Conservation (phyloP, 2,329 filamentous ascomycete species). For the Aspergillus sp. region DNA sequence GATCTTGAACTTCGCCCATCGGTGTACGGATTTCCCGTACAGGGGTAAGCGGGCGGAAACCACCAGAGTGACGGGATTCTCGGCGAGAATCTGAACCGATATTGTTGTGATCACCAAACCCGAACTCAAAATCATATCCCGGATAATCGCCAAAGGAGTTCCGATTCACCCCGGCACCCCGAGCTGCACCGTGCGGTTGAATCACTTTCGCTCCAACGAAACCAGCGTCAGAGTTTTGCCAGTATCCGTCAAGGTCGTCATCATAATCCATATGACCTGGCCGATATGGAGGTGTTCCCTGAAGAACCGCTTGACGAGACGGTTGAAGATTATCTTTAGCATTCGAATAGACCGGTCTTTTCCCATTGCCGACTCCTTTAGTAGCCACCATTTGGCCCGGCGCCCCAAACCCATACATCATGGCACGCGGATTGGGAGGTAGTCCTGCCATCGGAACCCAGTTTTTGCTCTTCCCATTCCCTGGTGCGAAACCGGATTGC, state of each 20-base stretch:
- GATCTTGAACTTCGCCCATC: slow-evolving; percentile 7
- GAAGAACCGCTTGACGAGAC: slow-evolving; percentile 9
- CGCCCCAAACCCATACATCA: slow-evolving; percentile 28
- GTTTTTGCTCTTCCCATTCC: slow-evolving; percentile 6
- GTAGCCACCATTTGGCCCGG: slow-evolving; percentile 14
- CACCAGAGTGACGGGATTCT: slow-evolving; percentile 21
- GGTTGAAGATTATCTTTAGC: slow-evolving; percentile 9
- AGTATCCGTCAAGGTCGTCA: slow-evolving; percentile 16
- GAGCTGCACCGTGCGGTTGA: slow-evolving; percentile 16
- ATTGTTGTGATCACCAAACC: slow-evolving; percentile 24
- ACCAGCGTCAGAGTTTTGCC: slow-evolving; percentile 12
- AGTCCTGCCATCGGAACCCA: slow-evolving; percentile 26
- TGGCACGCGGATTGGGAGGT: slow-evolving; percentile 37
- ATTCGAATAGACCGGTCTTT: slow-evolving; percentile 14
- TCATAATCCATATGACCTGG: slow-evolving; percentile 13
- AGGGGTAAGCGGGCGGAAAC: slow-evolving; percentile 22
- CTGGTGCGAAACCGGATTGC: slow-evolving; percentile 3
- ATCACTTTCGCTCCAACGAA: slow-evolving; percentile 10
- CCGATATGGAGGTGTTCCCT: not conserved
- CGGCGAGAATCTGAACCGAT: slow-evolving; percentile 10
- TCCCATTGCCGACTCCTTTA: slow-evolving; percentile 12
- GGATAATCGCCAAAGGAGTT: slow-evolving; percentile 7
- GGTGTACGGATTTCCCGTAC: slow-evolving; percentile 24
- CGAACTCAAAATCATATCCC: slow-evolving; percentile 25
- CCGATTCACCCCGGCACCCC: slow-evolving; percentile 8